Conservation (phyloP, 176 grass and related monocot genomes). For the Bolboschoenus planiculmis region DNA sequence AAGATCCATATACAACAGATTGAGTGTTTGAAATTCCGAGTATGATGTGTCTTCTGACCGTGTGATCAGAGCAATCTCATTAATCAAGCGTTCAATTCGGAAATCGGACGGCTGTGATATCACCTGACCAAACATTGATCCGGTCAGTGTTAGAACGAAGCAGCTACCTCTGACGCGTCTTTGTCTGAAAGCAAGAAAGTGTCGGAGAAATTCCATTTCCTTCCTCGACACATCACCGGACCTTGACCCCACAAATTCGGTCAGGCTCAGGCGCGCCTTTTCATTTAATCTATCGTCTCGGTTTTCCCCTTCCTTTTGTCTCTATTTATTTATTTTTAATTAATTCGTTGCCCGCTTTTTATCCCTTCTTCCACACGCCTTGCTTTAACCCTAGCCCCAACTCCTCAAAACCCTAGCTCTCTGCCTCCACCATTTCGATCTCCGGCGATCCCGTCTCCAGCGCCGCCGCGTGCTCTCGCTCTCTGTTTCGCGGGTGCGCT, state of each 20-base stretch:
- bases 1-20: too few species aligned
- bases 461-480: conserved; percentile 6
- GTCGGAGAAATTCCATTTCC: background rate
- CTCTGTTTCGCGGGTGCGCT: background rate
- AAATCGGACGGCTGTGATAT: background rate
- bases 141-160: background rate
- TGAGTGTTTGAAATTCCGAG: too few species aligned
- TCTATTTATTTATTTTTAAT: background rate
- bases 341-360: background rate
- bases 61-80: too few species aligned
- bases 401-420: conserved; percentile 45
- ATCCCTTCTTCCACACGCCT: conserved; percentile 14
- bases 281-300: background rate
- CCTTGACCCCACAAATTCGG: background rate
- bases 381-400: conserved; percentile 42
- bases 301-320: background rate
- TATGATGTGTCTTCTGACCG: background rate
- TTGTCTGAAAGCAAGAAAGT: background rate
- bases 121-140: background rate
- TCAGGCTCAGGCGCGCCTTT: background rate
- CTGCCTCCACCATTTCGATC: background rate
- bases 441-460: background rate
- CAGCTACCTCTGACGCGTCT: background rate
- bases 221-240: background rate
- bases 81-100: background rate